A percentile compares a stretch with the other conserved stretches of the same genome.
These are phyloP conservation scores for Fusarium odoratissimum DNA, from an alignment of 2,329 filamentous ascomycete genomes.

Conservation along the genomic window DNA sequence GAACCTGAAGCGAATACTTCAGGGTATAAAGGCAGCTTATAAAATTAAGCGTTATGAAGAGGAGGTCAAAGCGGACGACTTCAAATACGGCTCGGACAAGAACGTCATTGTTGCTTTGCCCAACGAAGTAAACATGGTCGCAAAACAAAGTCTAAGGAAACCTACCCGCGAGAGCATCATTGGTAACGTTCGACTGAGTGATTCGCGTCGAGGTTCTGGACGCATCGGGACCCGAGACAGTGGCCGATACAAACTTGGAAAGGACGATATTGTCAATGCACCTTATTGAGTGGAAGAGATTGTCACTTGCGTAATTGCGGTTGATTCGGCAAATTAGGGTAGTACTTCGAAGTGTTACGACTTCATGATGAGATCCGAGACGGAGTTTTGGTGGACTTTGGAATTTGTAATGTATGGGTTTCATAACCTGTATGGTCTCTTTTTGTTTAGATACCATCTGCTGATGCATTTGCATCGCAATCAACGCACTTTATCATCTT, in stretches of 20 bases:
- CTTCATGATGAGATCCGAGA: slow-evolving; percentile 20
- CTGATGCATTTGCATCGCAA: slow-evolving; percentile 30
- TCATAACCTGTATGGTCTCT: slow-evolving; percentile 31
- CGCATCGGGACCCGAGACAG: slow-evolving; percentile 65
- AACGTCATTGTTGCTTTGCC: slow-evolving; percentile 97
- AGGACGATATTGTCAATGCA: slow-evolving; percentile 85
- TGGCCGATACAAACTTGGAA: slow-evolving; percentile 77
- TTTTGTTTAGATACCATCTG: slow-evolving; percentile 46
- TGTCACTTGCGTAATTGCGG: neutral
- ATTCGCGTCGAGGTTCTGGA: slow-evolving; percentile 61
- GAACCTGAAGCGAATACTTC: slow-evolving; percentile 90
- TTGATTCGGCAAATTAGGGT: neutral
- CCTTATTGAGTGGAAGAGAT: slow-evolving; percentile 59
- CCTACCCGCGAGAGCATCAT: slow-evolving; percentile 95
- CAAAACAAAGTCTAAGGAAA: slow-evolving; percentile 83
- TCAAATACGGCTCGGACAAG: slow-evolving; percentile 96
- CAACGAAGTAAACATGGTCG: slow-evolving; percentile 98
- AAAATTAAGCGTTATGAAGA: slow-evolving; percentile 96
- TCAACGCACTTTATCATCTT: slow-evolving; percentile 18
- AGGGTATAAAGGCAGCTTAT: slow-evolving; percentile 86
- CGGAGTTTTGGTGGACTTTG: slow-evolving; percentile 42
- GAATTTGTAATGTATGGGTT: slow-evolving; percentile 27
- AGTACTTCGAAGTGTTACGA: neutral
- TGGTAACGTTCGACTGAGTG: slow-evolving; percentile 62
- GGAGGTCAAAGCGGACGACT: slow-evolving; percentile 97